Conservation (phyloP, 2,329 filamentous ascomycete species). For the Clarireedia homoeocarpa region DNA sequence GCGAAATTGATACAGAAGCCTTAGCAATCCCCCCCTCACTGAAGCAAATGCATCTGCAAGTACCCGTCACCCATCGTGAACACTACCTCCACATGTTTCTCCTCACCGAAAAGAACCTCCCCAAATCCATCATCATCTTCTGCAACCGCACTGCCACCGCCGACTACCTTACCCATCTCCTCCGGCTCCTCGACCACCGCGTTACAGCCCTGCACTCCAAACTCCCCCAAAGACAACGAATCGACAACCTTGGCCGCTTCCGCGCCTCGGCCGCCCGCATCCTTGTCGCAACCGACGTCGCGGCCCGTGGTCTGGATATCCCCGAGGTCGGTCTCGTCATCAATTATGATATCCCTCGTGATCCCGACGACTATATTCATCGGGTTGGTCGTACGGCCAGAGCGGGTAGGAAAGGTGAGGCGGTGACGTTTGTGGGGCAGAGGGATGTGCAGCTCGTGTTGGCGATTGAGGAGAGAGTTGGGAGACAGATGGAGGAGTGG, state of each 20-base stretch:
- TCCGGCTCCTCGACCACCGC: conserved; percentile 78
- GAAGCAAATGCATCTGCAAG: conserved; percentile 76
- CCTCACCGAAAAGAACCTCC: conserved; percentile 64
- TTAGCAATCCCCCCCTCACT: conserved; percentile 76
- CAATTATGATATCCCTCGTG: conserved; percentile 94
- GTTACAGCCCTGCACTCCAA: conserved; percentile 87
- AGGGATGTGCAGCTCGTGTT: conserved; percentile 86
- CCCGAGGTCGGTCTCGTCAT: conserved; percentile 84
- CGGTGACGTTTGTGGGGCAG: conserved; percentile 85
- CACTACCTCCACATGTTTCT: conserved; percentile 90
- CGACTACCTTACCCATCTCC: conserved; percentile 78
- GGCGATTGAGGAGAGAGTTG: conserved; percentile 80
- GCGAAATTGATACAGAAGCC: conserved; percentile 71
- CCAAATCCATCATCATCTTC: conserved; percentile 83
- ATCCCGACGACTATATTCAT: conserved; percentile 96
- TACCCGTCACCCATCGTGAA: conserved; percentile 87
- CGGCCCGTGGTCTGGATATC: conserved; percentile 89
- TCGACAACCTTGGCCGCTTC: conserved; percentile 84
- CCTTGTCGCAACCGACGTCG: conserved; percentile 91
- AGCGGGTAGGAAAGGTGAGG: conserved; percentile 76
- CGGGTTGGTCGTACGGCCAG: conserved; percentile 90
- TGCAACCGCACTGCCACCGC: conserved; percentile 88
- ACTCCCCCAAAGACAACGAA: conserved; percentile 76
- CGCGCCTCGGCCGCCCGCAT: conserved; percentile 82
- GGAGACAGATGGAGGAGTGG: conserved; percentile 74